Evolutionary conservation across 164 flowering plant species (phyloP).

Genomic region (Piper betle): DNA sequence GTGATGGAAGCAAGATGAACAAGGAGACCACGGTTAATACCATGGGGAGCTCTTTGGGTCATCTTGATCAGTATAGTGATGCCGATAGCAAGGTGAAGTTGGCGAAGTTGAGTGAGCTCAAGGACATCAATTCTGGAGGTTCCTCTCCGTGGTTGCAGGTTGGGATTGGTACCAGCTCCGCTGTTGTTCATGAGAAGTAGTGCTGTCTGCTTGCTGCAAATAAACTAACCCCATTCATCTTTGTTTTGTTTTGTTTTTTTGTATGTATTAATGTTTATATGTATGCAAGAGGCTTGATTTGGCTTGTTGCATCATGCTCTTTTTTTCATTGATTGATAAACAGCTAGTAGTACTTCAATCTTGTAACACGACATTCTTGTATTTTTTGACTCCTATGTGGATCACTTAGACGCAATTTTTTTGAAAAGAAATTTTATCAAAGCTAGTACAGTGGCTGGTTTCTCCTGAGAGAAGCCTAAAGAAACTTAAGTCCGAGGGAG

Average conservation of each 20-base stretch:
- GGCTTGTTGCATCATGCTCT: conserved; percentile 2
- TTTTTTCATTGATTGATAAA: neutral
- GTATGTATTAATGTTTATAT: conserved; percentile 11
- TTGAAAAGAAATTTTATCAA: too few relatives aligned
- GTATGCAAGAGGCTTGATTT: conserved; percentile 9
- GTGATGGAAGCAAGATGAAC: neutral
- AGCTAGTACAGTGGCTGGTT: neutral
- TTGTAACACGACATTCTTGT: conserved; percentile 3
- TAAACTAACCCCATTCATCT: neutral
- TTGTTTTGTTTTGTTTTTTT: conserved; percentile 2
- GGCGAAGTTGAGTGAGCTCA: conserved; percentile 71
- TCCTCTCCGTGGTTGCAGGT: conserved; percentile 85
- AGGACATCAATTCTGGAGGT: conserved; percentile 40
- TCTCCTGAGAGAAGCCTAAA: neutral
- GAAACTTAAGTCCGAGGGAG: neutral
- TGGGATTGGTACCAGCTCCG: conserved; percentile 39
- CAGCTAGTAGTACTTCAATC: neutral
- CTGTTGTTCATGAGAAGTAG: too few relatives aligned
- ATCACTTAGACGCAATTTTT: neutral
- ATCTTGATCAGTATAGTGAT: conserved; percentile 33
- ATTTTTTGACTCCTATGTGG: conserved; percentile 8
- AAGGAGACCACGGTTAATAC: neutral
- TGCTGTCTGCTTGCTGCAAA: neutral
- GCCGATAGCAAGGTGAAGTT: conserved; percentile 62
- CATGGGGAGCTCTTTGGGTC: conserved; percentile 7